phyloP scores from a whole-genome alignment of 169 alveolate genomes.

The Blepharisma undulans region DNA sequence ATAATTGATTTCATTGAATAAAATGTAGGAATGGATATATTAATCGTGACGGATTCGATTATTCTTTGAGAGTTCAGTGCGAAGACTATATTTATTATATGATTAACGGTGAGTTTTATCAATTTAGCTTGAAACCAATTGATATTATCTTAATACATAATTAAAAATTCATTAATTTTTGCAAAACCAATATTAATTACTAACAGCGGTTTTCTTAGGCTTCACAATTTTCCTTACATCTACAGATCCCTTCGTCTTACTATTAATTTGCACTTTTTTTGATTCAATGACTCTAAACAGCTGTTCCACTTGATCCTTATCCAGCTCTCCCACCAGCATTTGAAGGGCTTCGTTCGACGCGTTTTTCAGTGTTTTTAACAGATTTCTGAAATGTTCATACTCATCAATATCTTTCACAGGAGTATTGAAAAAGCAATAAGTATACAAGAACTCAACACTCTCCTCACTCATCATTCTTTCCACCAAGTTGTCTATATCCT shows the following conservation, averaged over 20 bases:
- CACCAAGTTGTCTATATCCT: background rate
- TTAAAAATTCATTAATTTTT: too few species aligned
- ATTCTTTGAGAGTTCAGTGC: background rate
- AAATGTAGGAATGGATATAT: background rate
- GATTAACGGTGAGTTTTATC: background rate
- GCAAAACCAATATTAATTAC: background rate
- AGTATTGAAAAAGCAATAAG: background rate
- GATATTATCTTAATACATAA: background rate
- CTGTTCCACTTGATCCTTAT: background rate
- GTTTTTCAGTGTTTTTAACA: background rate
- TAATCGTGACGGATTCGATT: background rate
- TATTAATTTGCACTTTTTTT: background rate
- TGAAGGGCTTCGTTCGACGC: background rate
- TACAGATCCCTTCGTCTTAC: background rate
- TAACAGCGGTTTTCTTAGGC: background rate
- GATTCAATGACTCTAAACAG: background rate
- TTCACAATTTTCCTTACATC: constrained; percentile 27
- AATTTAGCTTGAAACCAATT: background rate
- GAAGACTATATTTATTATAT: background rate
- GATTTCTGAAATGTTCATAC: constrained; percentile 8
- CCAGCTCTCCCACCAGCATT: background rate
- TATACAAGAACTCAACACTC: background rate
- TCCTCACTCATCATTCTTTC: background rate
- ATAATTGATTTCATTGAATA: background rate
- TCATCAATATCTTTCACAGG: constrained; percentile 15